These are phyloP conservation scores for Conticribra weissflogii DNA, from an alignment of 108 stramenopile species.

Conservation along the genomic window DNA sequence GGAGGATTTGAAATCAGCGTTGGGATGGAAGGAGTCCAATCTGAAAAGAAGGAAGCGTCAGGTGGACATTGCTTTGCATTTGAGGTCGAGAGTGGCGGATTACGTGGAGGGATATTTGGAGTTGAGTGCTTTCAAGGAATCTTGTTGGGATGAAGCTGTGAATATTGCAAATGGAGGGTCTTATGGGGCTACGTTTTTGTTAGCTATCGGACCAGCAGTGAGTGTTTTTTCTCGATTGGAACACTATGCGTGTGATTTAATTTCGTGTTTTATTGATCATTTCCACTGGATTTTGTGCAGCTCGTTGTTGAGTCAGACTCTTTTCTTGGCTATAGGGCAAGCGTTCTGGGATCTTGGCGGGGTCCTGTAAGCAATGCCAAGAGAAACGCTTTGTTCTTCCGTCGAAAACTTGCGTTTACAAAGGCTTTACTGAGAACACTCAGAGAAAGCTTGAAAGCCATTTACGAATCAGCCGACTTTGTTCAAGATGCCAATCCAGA, in stretches of 20 bases:
- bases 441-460: constrained; percentile 25
- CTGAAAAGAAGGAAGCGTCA: constrained; percentile 45
- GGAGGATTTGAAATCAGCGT: constrained; percentile 28
- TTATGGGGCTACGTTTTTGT: constrained; percentile 43
- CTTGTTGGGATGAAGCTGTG: constrained; percentile 37
- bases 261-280: constrained; percentile 2
- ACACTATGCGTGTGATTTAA: not conserved
- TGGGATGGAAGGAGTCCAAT: constrained; percentile 26
- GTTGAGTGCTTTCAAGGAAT: constrained; percentile 36
- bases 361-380: constrained; percentile 34
- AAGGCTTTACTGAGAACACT: constrained; percentile 31
- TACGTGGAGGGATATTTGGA: constrained; percentile 46
- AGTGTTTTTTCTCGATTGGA: constrained; percentile 8
- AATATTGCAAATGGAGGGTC: constrained; percentile 44
- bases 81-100: constrained; percentile 34
- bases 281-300: constrained; percentile 4
- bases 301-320: constrained; percentile 49
- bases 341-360: constrained; percentile 45
- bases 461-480: constrained; percentile 36
- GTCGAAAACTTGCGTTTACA: constrained; percentile 25
- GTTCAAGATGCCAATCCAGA: not conserved
- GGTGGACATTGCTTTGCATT: constrained; percentile 39
- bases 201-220: constrained; percentile 48
- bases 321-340: constrained; percentile 40
- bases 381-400: constrained; percentile 20